A percentile compares a stretch with the other conserved stretches of the same genome.
phyloP scores from a whole-genome alignment of 2,329 filamentous ascomycete species.

The Dactylellina sp. region DNA sequence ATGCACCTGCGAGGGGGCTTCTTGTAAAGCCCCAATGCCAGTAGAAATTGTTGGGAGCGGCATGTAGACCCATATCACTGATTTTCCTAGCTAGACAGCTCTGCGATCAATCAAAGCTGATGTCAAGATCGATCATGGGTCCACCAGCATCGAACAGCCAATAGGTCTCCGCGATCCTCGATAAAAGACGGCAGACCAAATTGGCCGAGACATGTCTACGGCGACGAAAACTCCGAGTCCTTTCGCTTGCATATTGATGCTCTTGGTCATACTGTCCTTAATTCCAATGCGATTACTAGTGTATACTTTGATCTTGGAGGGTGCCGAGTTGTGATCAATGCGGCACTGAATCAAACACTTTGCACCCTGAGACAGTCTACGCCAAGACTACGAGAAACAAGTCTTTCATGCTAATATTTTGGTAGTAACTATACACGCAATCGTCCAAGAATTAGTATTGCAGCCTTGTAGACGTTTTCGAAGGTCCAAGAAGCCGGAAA shows the following conservation, averaged over 20 bases:
- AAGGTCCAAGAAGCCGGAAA: slow-evolving; percentile 20
- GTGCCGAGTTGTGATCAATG: slow-evolving; percentile 41
- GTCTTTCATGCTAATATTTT: slow-evolving; percentile 7
- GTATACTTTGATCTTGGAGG: slow-evolving; percentile 7
- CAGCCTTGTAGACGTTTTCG: background rate
- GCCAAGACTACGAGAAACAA: slow-evolving; percentile 44
- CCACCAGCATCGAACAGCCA: slow-evolving; percentile 30
- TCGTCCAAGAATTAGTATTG: slow-evolving; percentile 1
- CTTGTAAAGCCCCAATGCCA: background rate
- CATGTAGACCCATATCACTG: no score
- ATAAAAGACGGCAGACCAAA: background rate
- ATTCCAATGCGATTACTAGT: background rate
- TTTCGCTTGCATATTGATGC: background rate
- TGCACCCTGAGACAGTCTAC: slow-evolving; percentile 35
- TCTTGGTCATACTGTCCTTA: slow-evolving; percentile 11
- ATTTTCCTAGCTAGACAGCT: no score
- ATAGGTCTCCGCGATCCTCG: slow-evolving; percentile 11
- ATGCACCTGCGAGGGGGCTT: background rate
- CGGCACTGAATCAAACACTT: slow-evolving; percentile 35
- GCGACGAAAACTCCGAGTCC: background rate
- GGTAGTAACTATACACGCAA: background rate
- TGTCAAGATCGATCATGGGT: background rate
- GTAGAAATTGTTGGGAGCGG: background rate
- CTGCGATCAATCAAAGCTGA: slow-evolving; percentile 9
- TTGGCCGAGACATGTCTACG: slow-evolving; percentile 5